Base-by-base conservation (phyloP, 2,329 filamentous ascomycete genomes). In the Coleophoma crateriformis region DNA sequence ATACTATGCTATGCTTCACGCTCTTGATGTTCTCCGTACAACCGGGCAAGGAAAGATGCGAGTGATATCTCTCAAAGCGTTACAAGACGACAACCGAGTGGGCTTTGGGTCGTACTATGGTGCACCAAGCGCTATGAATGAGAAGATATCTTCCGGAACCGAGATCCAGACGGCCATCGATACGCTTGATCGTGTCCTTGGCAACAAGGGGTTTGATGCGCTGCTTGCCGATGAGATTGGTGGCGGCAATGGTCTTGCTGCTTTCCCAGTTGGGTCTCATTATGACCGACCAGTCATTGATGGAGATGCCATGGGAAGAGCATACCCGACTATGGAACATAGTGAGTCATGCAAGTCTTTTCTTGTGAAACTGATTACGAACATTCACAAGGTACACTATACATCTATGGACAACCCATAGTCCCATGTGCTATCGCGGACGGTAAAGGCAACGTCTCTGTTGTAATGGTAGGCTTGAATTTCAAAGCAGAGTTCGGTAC, bases 81-180 rank as follows among this genome's bases (percentile, higher is more conserved):
- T 53, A 17, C 40, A 34, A 11, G 48, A 50, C 37, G 59, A 65
- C 11, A 71, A 68, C 8, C 56, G 64, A 1, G 64, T 71, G 4
- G 70, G 70, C 39, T 70, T 72, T 37, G 71, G 71, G 0, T 71
- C 70, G 0, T 73, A 71, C 64, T 74, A 74, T 40, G 72, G 72
- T 3, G 70, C 68, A 33, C 70, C 70, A 0, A 71, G 66, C 17
- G 69, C 71, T 10, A 67, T 68, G 38, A 68, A 67, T 33, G 69
- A 71, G 56, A 61, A 66, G 0, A 60, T 71, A 1, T 61, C 63
- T 1, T 60, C 60, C 1, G 70, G 69, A 4, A 66, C 56, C 14
- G 69, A 71, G 52, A 69, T 71, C 19, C 64, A 17, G 58, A 55
- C 3, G n/a, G 69, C 67, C 1, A 68, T 71, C 41, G 64, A 70